Conservation (phyloP, 352 stramenopile genomes). For the Phytophthora cryptogea region DNA sequence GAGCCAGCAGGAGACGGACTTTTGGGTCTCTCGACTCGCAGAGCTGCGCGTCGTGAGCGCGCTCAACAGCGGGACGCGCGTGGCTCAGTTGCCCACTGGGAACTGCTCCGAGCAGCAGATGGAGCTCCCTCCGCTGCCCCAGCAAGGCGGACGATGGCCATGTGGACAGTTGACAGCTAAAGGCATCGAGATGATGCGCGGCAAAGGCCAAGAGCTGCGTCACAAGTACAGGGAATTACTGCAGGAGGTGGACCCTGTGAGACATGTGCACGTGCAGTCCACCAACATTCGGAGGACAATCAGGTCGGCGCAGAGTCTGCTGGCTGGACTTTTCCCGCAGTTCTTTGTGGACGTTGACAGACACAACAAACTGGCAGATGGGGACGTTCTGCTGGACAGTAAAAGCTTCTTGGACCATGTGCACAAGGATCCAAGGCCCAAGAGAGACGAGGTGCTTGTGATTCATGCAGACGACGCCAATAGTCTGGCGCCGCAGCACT, state of each 20-base stretch:
- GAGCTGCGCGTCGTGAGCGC: conserved; percentile 45
- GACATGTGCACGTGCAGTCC: conserved; percentile 69
- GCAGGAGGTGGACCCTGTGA: conserved; percentile 29
- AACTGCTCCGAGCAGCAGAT: conserved; percentile 8
- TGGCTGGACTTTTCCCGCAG: conserved; percentile 68
- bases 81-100: conserved; percentile 31
- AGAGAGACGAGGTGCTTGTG: conserved; percentile 25
- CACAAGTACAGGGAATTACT: conserved; percentile 50
- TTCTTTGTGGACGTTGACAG: conserved; percentile 36
- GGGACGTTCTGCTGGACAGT: conserved; percentile 14
- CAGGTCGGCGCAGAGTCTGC: conserved; percentile 68
- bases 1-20: conserved; percentile 48
- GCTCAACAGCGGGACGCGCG: conserved; percentile 51
- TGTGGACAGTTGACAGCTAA: conserved; percentile 76
- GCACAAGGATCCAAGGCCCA: conserved; percentile 3
- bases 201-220: conserved; percentile 52
- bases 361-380: conserved; percentile 12
- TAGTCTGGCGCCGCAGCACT: conserved; percentile 61
- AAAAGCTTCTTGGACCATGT: conserved; percentile 19
- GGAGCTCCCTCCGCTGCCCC: conserved; percentile 40
- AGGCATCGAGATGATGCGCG: conserved; percentile 66
- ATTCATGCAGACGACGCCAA: conserved; percentile 60
- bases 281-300: conserved; percentile 83
- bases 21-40: conserved; percentile 63
- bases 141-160: conserved; percentile 68